Evolutionary conservation across 495 filamentous ascomycete species (phyloP), one percentile per base, ranked within the genome.

Genomic region (Neurospora discreta): DNA sequence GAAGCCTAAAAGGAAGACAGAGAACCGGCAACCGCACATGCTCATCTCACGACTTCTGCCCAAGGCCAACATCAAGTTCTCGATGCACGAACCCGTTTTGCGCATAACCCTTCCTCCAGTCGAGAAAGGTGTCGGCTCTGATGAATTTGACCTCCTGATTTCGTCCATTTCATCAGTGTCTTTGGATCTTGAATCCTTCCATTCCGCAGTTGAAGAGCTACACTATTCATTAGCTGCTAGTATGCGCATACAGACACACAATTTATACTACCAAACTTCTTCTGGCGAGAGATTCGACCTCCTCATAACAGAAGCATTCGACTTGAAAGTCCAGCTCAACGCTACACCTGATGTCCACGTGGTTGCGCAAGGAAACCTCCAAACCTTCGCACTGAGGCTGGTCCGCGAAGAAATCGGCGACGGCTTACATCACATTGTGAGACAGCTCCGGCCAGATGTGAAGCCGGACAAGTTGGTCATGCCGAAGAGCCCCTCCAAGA

Each of bases 231-330:
- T 99, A 11, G 88, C 89, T 9, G 92, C 93, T 1, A 90, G 91
- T 11, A 89, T 95, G 77, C 88, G 96, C 46, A 84, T 98, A 60
- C 89, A 92, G 69, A 92, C 92, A 3, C 94, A 99, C 77, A 89
- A 95, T 74, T 86, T 99, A 5, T 99, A 98, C 81, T 99, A 99
- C 78, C 96, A 97, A 75, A 97, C 93, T 0, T 89, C 88, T 7
- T 87, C 90, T 8, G 90, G 93, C 0, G 88, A 87, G 71, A 90
- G 93, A 71, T 93, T 97, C 76, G 91, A 97, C 76, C 85, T 99
- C 5, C 85, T 98, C 0, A 87, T 92, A 71, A 96, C 90, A 1
- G 94, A 98, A 71, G 89, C 87, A 33, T 85, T 98, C 73, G 95
- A 99, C 73, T 77, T 98, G 33, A 95, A 94, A 75, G 81, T 93